Percentiles rank a stretch among this genome's conserved stretches.
Conservation (phyloP, 805 yeast genomes). For the Cyberlindnera xylosilytica region DNA sequence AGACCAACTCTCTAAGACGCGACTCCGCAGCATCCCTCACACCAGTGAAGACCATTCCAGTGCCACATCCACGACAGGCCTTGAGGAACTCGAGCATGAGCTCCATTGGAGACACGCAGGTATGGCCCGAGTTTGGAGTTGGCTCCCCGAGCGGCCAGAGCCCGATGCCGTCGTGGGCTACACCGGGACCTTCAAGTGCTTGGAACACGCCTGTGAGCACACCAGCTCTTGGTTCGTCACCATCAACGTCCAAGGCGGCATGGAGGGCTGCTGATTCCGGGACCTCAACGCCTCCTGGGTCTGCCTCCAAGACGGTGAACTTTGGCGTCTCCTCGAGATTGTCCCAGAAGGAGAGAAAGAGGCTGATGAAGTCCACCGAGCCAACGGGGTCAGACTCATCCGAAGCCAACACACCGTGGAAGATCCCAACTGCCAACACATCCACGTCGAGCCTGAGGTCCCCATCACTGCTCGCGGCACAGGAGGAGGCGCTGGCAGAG, state of each 20-base stretch:
- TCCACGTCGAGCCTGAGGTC: conserved; percentile 10
- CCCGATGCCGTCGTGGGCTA: conserved; percentile 13
- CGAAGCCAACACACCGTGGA: conserved; percentile 19
- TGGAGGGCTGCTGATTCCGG: conserved; percentile 6
- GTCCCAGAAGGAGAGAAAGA: conserved; percentile 61
- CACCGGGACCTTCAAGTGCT: neutral
- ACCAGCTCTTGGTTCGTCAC: conserved; percentile 9
- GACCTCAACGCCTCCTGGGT: neutral
- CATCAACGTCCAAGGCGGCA: conserved; percentile 8
- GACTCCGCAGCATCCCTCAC: conserved; percentile 5
- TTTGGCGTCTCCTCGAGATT: conserved; percentile 12
- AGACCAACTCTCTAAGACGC: conserved; percentile 1
- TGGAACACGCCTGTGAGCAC: conserved; percentile 7
- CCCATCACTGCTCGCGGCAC: conserved; percentile 20
- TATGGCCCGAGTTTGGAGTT: conserved; percentile 14
- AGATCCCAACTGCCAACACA: conserved; percentile 11
- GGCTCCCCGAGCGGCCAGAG: conserved; percentile 7
- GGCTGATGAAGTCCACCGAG: conserved; percentile 29
- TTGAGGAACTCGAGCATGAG: conserved; percentile 1
- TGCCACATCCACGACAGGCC: neutral
- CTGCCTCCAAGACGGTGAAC: neutral
- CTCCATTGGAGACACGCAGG: neutral
- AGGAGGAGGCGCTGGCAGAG: conserved; percentile 18
- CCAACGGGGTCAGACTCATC: neutral
- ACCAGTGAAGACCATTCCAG: conserved; percentile 8